Evolutionary conservation across 495 filamentous ascomycete genomes (phyloP).

Genomic region (Aspergillus funiculosus): DNA sequence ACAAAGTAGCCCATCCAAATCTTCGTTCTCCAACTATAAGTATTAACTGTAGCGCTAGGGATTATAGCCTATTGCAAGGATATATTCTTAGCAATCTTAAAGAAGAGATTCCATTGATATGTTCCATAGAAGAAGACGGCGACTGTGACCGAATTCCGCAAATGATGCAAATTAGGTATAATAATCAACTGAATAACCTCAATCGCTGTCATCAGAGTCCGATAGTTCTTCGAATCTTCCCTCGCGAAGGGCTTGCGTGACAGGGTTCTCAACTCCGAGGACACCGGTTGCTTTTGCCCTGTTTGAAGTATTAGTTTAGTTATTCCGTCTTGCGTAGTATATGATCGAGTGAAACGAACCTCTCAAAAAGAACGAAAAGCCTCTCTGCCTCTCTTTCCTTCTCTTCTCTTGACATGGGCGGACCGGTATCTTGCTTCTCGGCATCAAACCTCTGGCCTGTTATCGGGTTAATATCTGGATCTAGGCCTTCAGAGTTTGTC

Average conservation of each 20-base stretch:
- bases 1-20: too few species aligned
- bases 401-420: constrained; percentile 83
- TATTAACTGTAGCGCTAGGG: too few species aligned
- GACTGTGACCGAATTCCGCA: too few species aligned
- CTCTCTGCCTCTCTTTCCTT: constrained; percentile 90
- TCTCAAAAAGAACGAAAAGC: constrained; percentile 91
- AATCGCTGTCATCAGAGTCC: constrained; percentile 43
- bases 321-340: neutral
- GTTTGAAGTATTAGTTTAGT: constrained; percentile 15
- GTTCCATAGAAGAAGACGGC: too few species aligned
- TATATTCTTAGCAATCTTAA: too few species aligned
- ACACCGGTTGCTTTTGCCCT: constrained; percentile 81
- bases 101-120: too few species aligned
- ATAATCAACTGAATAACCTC: constrained; percentile 7
- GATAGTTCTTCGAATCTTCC: constrained; percentile 71
- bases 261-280: constrained; percentile 78
- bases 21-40: too few species aligned
- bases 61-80: too few species aligned
- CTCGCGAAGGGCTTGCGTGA: constrained; percentile 65
- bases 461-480: constrained; percentile 66
- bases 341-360: constrained; percentile 43
- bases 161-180: too few species aligned
- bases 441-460: constrained; percentile 78
- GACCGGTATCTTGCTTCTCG: constrained; percentile 51
- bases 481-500: constrained; percentile 31